Percentiles rank a stretch among this genome's conserved stretches.
Evolutionary conservation across 352 stramenopile species (phyloP).

Genomic region (Globisporangium polare): DNA sequence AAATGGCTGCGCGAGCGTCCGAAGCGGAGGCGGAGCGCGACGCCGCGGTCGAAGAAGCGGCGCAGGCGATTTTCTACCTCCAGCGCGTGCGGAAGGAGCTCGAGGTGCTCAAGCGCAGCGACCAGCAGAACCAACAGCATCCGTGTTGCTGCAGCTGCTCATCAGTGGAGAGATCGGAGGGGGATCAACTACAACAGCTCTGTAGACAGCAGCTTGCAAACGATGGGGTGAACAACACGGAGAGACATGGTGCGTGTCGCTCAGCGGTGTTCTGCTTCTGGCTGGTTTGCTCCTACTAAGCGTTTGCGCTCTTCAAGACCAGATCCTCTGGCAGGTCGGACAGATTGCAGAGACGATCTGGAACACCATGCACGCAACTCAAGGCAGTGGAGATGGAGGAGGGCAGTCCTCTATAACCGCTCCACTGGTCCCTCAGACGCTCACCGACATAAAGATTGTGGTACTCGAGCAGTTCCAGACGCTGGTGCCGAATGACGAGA

Average conservation of each 20-base stretch:
- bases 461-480: slow-evolving; percentile 19
- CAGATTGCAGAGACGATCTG: slow-evolving; percentile 21
- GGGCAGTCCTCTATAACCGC: neutral
- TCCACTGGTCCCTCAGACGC: neutral
- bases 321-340: slow-evolving; percentile 21
- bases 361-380: slow-evolving; percentile 5
- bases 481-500: slow-evolving; percentile 16
- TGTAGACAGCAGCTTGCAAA: neutral
- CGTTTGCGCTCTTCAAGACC: slow-evolving; percentile 5
- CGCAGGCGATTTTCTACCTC: slow-evolving; percentile 17
- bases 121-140: neutral
- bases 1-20: neutral
- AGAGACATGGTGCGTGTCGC: neutral
- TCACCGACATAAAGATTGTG: slow-evolving; percentile 14
- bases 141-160: neutral
- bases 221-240: neutral
- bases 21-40: slow-evolving; percentile 26
- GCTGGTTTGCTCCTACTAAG: neutral
- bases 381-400: neutral
- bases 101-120: neutral
- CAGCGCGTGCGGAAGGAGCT: slow-evolving; percentile 3
- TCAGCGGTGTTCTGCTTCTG: too few relatives aligned
- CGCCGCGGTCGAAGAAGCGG: slow-evolving; percentile 29
- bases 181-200: neutral
- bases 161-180: neutral